Percentiles rank a stretch among this genome's conserved stretches.
Conservation (phyloP, 352 stramenopile species). For the Globisporangium middletonii region DNA sequence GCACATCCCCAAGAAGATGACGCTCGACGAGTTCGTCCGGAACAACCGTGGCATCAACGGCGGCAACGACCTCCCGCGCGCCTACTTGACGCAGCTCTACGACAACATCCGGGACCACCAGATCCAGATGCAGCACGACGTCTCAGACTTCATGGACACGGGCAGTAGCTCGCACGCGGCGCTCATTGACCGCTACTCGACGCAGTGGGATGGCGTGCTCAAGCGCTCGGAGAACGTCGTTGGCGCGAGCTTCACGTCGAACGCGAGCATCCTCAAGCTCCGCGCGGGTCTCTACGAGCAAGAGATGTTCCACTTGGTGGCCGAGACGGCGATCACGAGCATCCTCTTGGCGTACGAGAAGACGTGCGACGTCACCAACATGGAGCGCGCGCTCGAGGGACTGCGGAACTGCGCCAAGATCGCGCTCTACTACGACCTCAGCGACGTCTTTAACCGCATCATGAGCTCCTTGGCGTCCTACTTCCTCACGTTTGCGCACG, state of each 20-base stretch:
- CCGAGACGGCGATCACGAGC: conserved; percentile 72
- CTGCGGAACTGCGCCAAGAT: conserved; percentile 82
- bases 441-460: conserved; percentile 76
- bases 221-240: conserved; percentile 86
- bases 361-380: conserved; percentile 78
- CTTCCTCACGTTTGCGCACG: conserved; percentile 81
- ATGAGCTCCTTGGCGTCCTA: conserved; percentile 77
- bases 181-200: conserved; percentile 79
- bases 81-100: conserved; percentile 74
- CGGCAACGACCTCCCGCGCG: conserved; percentile 60
- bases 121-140: conserved; percentile 88
- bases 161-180: conserved; percentile 23
- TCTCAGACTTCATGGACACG: conserved; percentile 75
- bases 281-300: conserved; percentile 81
- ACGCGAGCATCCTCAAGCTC: conserved; percentile 79
- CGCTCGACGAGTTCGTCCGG: conserved; percentile 77
- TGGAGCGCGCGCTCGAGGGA: conserved; percentile 76
- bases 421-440: conserved; percentile 81
- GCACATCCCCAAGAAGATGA: conserved; percentile 88
- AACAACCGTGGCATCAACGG: conserved; percentile 87
- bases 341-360: conserved; percentile 81
- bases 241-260: conserved; percentile 82
- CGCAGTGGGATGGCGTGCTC: conserved; percentile 82
- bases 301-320: conserved; percentile 85
- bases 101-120: conserved; percentile 77